Percentiles rank a stretch among this genome's conserved stretches.
phyloP scores from a whole-genome alignment of 208 protist genomes.

The Hexamita inflata region DNA sequence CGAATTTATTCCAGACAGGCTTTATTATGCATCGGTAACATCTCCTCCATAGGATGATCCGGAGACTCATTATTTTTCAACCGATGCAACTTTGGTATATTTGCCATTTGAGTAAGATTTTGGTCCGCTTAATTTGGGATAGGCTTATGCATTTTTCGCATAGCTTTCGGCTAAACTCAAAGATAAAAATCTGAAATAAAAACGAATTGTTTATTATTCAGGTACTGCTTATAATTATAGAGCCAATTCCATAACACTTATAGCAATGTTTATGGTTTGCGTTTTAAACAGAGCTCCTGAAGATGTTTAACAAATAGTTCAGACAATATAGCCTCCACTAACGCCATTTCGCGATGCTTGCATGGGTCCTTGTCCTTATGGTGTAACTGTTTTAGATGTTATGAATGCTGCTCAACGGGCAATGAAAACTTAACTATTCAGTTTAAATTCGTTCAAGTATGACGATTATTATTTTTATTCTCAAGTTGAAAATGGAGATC shows the following conservation, averaged over 20 bases:
- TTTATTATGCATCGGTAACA: constrained; percentile 17
- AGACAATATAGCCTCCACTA: constrained; percentile 57
- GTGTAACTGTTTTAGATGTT: constrained; percentile 59
- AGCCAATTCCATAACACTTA: constrained; percentile 30
- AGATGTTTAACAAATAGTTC: constrained; percentile 54
- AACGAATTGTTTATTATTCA: constrained; percentile 31
- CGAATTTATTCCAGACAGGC: constrained; percentile 29
- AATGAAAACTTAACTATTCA: constrained; percentile 55
- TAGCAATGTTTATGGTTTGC: constrained; percentile 21
- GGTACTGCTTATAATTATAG: neutral
- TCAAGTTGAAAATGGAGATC: constrained; percentile 65
- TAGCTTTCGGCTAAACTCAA: constrained; percentile 21
- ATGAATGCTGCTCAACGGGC: constrained; percentile 58
- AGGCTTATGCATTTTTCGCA: neutral
- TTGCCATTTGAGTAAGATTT: constrained; percentile 28
- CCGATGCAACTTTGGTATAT: constrained; percentile 4
- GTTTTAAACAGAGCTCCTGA: constrained; percentile 52
- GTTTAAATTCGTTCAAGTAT: constrained; percentile 65
- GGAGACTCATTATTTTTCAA: constrained; percentile 19
- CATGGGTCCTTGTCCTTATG: constrained; percentile 49
- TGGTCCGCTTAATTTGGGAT: constrained; percentile 24
- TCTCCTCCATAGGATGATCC: neutral
- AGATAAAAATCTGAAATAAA: constrained; percentile 10
- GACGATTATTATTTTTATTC: constrained; percentile 64
- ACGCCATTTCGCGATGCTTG: constrained; percentile 74